These are phyloP conservation scores for Asterophora lycoperdoides DNA, from an alignment of 768 basidiomycete species.

Conservation along the genomic window DNA sequence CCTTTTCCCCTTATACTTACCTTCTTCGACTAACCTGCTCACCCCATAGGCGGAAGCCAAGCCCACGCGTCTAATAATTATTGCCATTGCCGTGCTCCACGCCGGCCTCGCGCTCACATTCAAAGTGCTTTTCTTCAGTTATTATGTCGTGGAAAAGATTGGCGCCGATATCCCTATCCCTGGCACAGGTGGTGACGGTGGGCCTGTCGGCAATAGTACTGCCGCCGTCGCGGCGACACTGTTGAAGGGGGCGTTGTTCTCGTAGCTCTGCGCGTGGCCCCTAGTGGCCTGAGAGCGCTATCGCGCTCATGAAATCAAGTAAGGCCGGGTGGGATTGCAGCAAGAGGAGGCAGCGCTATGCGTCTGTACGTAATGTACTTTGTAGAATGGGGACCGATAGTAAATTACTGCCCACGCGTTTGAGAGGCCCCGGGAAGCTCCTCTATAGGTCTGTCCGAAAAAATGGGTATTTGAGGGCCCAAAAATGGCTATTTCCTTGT, in stretches of 20 bases:
- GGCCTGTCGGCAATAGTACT: conserved; percentile 24
- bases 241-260: conserved; percentile 11
- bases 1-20: background rate
- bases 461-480: too few relatives aligned
- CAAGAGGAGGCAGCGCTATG: too few relatives aligned
- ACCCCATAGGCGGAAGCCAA: conserved; percentile 73
- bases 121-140: conserved; percentile 68
- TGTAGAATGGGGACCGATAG: too few relatives aligned
- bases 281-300: too few relatives aligned
- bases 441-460: too few relatives aligned
- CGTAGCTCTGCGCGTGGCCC: conserved; percentile 1
- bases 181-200: conserved; percentile 15
- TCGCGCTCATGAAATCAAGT: too few relatives aligned
- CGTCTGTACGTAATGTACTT: too few relatives aligned
- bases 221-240: conserved; percentile 20
- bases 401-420: too few relatives aligned
- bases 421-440: too few relatives aligned
- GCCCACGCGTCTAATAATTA: conserved; percentile 76
- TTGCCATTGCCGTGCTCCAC: conserved; percentile 73
- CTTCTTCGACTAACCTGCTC: background rate
- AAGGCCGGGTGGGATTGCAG: too few relatives aligned
- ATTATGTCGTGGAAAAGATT: conserved; percentile 44
- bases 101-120: conserved; percentile 78
- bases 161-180: conserved; percentile 39
- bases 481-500: too few relatives aligned